Evolutionary conservation across 306 rosid species (phyloP), one percentile per base, ranked within the genome.

Genomic region (Luffa acutangula): DNA sequence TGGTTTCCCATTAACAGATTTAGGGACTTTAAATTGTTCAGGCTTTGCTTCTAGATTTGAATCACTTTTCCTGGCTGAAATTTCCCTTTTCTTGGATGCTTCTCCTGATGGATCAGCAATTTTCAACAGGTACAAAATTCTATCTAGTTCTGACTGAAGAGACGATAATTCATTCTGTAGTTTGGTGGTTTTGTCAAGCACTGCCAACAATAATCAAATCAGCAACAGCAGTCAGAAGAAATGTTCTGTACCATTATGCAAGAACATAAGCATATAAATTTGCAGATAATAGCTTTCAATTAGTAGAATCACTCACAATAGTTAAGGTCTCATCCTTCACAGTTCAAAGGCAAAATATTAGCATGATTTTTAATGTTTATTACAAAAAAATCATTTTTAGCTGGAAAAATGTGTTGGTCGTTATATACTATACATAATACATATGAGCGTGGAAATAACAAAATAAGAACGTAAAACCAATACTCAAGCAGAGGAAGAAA

Each of bases 61-160:
- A 81, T 86, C 93, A 88, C 97, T 90, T 87, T 87, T 95, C 90
- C 84, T 89, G 43, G 91, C 87, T 69, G 96, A 15, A 65, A 31
- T 37, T 65, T 85, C 93, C 89, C 98, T 90, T 88, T 87, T 95
- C 90, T 85, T 91, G 48, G 92, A 86, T 69, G 93, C 92, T 82
- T 95, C 97, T 67, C 97, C 97, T 0, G 92, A 82, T 72, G 98
- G 97, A 82, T 95, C 98, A 76, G 98, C 98, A 84, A 95, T 89
- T 91, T 88, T 92, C 89, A 95, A 78, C 78, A 92, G 88, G 90
- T 89, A 95, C 77, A 82, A 81, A 82, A 92, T 80, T 86, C 97
- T 85, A 81, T 92, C 98, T 77, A 92, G 86, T 79, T 95, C 93
- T 8, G 97, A 71, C 86, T 92, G 97, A 81, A 95, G 98, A 65